A percentile compares a stretch with the other conserved stretches of the same genome.
phyloP scores from a whole-genome alignment of 1,284 basidiomycete genomes.

The Pseudozyma pruni region DNA sequence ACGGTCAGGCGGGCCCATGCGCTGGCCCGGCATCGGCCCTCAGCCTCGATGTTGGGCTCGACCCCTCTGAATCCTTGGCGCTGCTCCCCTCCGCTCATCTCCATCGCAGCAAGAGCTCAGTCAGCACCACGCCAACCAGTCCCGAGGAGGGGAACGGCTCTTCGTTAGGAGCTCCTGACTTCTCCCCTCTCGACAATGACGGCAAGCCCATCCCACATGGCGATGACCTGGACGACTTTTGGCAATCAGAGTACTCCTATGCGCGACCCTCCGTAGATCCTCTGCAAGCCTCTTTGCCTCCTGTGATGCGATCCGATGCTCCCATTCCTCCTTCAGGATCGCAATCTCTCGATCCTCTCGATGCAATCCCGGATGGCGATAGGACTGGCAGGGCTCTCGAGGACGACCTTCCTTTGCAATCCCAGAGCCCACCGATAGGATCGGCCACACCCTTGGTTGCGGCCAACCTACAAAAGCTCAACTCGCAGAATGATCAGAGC shows the following conservation, averaged over 20 bases:
- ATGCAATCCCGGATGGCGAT: constrained; percentile 6
- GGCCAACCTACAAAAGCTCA: constrained; percentile 35
- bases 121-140: constrained; percentile 48
- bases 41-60: constrained; percentile 15
- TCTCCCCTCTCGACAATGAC: constrained; percentile 7
- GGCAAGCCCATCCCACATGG: background rate
- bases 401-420: background rate
- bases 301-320: constrained; percentile 31
- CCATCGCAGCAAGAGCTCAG: constrained; percentile 38
- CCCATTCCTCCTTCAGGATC: constrained; percentile 41
- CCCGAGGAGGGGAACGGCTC: constrained; percentile 32
- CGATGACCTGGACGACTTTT: constrained; percentile 27
- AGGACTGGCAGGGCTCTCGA: background rate
- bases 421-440: background rate
- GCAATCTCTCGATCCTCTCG: constrained; percentile 33
- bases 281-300: constrained; percentile 16
- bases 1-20: background rate
- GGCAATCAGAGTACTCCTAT: constrained; percentile 38
- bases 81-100: constrained; percentile 10
- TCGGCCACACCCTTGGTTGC: constrained; percentile 14
- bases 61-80: background rate
- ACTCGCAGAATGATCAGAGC: constrained; percentile 14
- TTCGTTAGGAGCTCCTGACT: constrained; percentile 10
- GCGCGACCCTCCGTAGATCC: constrained; percentile 17
- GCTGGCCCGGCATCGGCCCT: constrained; percentile 3